phyloP scores from a whole-genome alignment of 805 yeast species.

The Yamadazyma paraphyllophila region DNA sequence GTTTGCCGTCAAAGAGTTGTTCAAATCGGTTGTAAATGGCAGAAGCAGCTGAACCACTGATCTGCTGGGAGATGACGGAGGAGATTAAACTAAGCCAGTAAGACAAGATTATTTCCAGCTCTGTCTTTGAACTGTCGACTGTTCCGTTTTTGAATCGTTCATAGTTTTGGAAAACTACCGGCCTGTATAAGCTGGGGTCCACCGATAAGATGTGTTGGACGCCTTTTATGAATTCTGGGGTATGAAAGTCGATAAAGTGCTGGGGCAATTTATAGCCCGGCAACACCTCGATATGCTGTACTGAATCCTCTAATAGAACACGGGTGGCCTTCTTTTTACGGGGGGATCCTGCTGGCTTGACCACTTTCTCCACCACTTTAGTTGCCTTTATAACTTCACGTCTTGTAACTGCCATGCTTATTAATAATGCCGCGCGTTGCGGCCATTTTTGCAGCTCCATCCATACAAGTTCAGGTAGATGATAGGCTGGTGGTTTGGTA shows the following conservation, averaged over 20 bases:
- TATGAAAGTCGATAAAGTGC: constrained; percentile 28
- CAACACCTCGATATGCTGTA: constrained; percentile 15
- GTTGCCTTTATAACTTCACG: constrained; percentile 1
- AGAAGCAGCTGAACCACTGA: constrained; percentile 77
- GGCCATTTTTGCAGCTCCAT: no score
- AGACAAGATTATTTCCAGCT: constrained; percentile 16
- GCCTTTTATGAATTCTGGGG: constrained; percentile 33
- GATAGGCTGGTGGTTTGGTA: no score
- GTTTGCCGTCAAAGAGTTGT: constrained; percentile 34
- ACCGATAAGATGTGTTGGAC: constrained; percentile 24
- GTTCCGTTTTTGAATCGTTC: constrained; percentile 16
- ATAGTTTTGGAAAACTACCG: constrained; percentile 29
- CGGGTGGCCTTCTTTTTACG: constrained; percentile 2
- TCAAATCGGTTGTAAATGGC: constrained; percentile 54
- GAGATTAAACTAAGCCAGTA: constrained; percentile 39
- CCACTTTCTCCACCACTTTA: constrained; percentile 1
- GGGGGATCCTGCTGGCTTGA: not conserved
- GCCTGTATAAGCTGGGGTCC: constrained; percentile 37
- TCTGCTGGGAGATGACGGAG: constrained; percentile 66
- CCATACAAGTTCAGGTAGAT: not conserved
- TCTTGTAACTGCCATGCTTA: constrained; percentile 3
- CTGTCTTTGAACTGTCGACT: constrained; percentile 3
- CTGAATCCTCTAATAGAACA: constrained; percentile 10
- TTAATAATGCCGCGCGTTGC: not conserved
- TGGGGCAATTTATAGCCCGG: constrained; percentile 23